These are phyloP conservation scores for Fraxinus sp. DNA, from an alignment of 305 asterid genomes.

Conservation along the genomic window DNA sequence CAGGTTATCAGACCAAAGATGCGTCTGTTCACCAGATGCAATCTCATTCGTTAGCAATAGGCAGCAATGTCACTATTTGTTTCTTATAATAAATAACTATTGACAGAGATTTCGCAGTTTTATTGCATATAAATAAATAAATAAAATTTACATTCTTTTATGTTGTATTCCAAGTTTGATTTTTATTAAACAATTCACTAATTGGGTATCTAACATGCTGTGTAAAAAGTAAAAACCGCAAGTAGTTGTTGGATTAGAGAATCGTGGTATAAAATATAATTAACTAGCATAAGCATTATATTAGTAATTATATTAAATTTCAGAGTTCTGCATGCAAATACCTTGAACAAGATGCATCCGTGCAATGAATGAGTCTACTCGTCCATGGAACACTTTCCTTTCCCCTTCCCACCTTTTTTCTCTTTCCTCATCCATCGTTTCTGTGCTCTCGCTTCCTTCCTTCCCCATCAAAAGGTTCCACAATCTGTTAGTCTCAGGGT, in stretches of 20 bases:
- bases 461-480: slow-evolving; percentile 91
- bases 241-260: not conserved
- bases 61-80: not conserved
- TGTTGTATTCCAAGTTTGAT: not conserved
- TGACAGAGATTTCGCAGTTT: not conserved
- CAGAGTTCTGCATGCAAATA: slow-evolving; percentile 31
- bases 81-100: not conserved
- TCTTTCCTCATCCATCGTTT: slow-evolving; percentile 49
- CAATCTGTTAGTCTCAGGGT: slow-evolving; percentile 75
- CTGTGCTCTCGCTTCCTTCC: slow-evolving; percentile 57
- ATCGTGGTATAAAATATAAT: not conserved
- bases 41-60: not conserved
- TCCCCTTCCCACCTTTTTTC: slow-evolving; percentile 91
- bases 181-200: not conserved
- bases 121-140: not conserved
- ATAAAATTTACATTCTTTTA: not conserved
- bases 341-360: slow-evolving; percentile 98
- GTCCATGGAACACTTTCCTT: slow-evolving; percentile 71
- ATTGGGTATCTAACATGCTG: not conserved
- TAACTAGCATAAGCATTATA: slow-evolving; percentile 1
- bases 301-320: slow-evolving; percentile 7
- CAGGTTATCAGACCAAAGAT: not conserved
- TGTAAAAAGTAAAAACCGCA: not conserved
- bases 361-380: slow-evolving; percentile 86
- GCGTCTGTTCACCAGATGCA: not conserved